Evolutionary conservation across 208 protist genomes (phyloP).

Genomic region (Leishmania gerbilli): DNA sequence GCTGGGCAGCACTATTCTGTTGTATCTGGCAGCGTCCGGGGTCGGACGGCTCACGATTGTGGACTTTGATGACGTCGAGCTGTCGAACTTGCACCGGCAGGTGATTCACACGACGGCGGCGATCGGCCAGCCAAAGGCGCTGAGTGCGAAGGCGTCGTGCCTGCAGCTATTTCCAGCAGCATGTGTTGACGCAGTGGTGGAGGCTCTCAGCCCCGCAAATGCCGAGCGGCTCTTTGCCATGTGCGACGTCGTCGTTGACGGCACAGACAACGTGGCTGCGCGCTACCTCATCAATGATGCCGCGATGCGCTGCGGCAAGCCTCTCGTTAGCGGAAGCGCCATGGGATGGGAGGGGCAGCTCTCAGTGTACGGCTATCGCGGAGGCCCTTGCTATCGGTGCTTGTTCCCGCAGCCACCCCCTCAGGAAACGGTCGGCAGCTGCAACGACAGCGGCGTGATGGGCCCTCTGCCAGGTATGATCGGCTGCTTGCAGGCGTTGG

Average conservation of each 20-base stretch:
- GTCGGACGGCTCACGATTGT: constrained; percentile 89
- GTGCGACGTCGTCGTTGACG: constrained; percentile 93
- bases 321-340: constrained; percentile 95
- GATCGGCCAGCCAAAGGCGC: constrained; percentile 79
- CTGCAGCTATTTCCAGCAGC: constrained; percentile 67
- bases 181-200: constrained; percentile 35
- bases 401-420: constrained; percentile 91
- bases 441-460: constrained; percentile 93
- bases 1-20: constrained; percentile 90
- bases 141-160: constrained; percentile 74
- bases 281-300: constrained; percentile 96
- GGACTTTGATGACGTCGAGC: constrained; percentile 94
- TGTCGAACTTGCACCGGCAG: constrained; percentile 95
- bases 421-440: constrained; percentile 80
- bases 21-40: constrained; percentile 94
- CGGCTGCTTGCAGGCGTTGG: constrained; percentile 93
- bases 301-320: constrained; percentile 78
- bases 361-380: constrained; percentile 80
- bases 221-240: constrained; percentile 62
- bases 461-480: constrained; percentile 94
- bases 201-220: constrained; percentile 65
- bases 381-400: constrained; percentile 94
- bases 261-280: constrained; percentile 93
- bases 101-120: constrained; percentile 83
- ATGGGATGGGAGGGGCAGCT: constrained; percentile 96